Base-by-base conservation (phyloP, 1,284 basidiomycete genomes). In the Ceratobasidium sp. region DNA sequence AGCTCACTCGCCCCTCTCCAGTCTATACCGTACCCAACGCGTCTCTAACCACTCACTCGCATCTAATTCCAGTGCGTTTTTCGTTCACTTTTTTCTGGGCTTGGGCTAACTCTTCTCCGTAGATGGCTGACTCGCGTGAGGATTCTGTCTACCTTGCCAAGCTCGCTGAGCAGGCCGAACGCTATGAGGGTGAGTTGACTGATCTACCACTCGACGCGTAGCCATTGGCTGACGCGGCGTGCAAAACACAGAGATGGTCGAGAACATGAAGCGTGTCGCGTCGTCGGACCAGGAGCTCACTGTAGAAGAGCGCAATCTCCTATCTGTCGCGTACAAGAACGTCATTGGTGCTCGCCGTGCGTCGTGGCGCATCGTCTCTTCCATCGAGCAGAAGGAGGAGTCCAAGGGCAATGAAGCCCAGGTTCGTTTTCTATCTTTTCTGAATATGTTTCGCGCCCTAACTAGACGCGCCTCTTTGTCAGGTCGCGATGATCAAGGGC, bases 321-420 rank as follows among this genome's bases (percentile, higher is more conserved):
- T 99, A 79, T 99, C 97, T 40, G 97, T 99, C 81, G 97, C 97
- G 42, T 99, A 99, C 92, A 99, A 99, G 95, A 99, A 99, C 88
- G 97, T 99, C 81, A 99, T 99, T 83, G 97, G 97, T 87, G 97
- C 97, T 64, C 97, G 97, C 83, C 96, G 97, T 86, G 97, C 97
- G 66, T 98, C 96, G 69, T 99, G 97, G 97, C 91, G 98, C 83
- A 99, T 99, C 84, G 97, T 99, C 80, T 98, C 96, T 82, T 98
- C 97, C 80, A 99, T 99, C 84, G 97, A 99, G 89, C 97, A 99
- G 89, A 99, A 99, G 91, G 98, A 99, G 91, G 97, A 99, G 90
- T 96, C 95, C 81, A 98, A 99, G 90, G 97, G 97, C 85, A 99
- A 99, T 85, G 96, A 97, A 86, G 93, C 94, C 78, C 97, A 99